A percentile compares a stretch with the other conserved stretches of the same genome.
Evolutionary conservation across 2,329 filamentous ascomycete genomes (phyloP).

Genomic region (Aspergillus sp.): DNA sequence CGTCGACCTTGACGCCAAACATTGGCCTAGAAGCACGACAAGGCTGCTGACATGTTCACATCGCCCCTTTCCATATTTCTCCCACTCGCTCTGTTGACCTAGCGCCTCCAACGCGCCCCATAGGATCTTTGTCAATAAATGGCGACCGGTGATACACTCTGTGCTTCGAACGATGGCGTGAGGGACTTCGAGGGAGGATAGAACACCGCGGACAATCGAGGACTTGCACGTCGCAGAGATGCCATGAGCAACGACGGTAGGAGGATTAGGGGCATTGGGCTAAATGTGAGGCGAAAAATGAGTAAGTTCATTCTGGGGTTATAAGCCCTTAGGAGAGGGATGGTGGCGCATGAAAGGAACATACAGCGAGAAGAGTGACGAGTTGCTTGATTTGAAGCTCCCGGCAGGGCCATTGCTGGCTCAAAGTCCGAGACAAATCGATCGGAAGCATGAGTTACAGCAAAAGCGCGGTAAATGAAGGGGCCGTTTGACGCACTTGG

Average conservation of each 20-base stretch:
- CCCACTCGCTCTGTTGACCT: constrained; percentile 39
- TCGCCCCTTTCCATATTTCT: constrained; percentile 52
- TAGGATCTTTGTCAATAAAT: constrained; percentile 48
- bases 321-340: constrained; percentile 12
- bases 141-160: constrained; percentile 48
- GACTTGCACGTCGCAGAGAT: constrained; percentile 86
- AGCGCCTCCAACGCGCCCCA: constrained; percentile 39
- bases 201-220: constrained; percentile 63
- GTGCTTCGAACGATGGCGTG: constrained; percentile 44
- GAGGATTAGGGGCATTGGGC: constrained; percentile 61
- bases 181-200: constrained; percentile 58
- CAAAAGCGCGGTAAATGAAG: not conserved
- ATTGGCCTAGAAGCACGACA: constrained; percentile 63
- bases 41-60: constrained; percentile 82
- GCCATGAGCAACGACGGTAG: constrained; percentile 77
- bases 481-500: not conserved
- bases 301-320: not conserved
- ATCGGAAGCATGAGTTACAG: constrained; percentile 29
- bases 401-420: constrained; percentile 45
- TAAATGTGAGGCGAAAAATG: constrained; percentile 15
- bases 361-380: constrained; percentile 41
- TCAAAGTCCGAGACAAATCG: constrained; percentile 35
- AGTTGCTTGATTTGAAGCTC: constrained; percentile 44
- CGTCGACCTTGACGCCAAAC: constrained; percentile 32
- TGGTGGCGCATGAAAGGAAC: not conserved